Evolutionary conservation across 495 filamentous ascomycete genomes (phyloP).

Genomic region (Extremus antarcticus): DNA sequence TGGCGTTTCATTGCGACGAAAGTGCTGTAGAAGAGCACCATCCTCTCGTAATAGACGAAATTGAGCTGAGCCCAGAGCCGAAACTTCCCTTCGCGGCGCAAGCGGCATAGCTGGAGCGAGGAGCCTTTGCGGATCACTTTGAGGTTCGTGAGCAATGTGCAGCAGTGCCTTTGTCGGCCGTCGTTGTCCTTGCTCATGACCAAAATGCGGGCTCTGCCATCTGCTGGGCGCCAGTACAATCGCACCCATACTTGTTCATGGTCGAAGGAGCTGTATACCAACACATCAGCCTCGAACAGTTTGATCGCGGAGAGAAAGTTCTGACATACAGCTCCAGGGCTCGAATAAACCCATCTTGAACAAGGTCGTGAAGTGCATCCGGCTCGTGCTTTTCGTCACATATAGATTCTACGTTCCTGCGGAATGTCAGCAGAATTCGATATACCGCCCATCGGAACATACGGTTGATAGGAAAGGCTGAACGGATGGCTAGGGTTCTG

Average conservation of each 20-base stretch:
- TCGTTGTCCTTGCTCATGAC: slow-evolving; percentile 36
- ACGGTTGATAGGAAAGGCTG: slow-evolving; percentile 24
- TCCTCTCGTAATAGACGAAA: slow-evolving; percentile 48
- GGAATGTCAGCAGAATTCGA: slow-evolving; percentile 15
- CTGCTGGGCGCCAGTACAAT: slow-evolving; percentile 44
- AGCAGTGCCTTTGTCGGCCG: slow-evolving; percentile 34
- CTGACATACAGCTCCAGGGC: slow-evolving; percentile 35
- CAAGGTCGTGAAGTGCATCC: slow-evolving; percentile 32
- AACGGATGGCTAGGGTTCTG: slow-evolving; percentile 34
- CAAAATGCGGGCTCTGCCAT: slow-evolving; percentile 48
- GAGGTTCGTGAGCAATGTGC: slow-evolving; percentile 42
- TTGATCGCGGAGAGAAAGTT: neutral
- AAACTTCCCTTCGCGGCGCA: slow-evolving; percentile 34
- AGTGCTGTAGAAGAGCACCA: slow-evolving; percentile 71
- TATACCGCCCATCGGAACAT: slow-evolving; percentile 28
- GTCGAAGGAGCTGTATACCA: slow-evolving; percentile 29
- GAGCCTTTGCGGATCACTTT: slow-evolving; percentile 42
- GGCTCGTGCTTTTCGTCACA: slow-evolving; percentile 38
- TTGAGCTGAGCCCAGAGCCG: slow-evolving; percentile 47
- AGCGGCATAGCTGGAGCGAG: slow-evolving; percentile 45
- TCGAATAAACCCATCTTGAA: slow-evolving; percentile 25
- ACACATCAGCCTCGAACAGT: neutral
- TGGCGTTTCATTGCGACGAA: slow-evolving; percentile 65
- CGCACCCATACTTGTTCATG: slow-evolving; percentile 41
- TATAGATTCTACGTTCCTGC: slow-evolving; percentile 7